Percentiles rank a stretch among this genome's conserved stretches.
These are phyloP conservation scores for Sphaerostilbella broomeana DNA, from an alignment of 2,329 filamentous ascomycete species.

Conservation along the genomic window DNA sequence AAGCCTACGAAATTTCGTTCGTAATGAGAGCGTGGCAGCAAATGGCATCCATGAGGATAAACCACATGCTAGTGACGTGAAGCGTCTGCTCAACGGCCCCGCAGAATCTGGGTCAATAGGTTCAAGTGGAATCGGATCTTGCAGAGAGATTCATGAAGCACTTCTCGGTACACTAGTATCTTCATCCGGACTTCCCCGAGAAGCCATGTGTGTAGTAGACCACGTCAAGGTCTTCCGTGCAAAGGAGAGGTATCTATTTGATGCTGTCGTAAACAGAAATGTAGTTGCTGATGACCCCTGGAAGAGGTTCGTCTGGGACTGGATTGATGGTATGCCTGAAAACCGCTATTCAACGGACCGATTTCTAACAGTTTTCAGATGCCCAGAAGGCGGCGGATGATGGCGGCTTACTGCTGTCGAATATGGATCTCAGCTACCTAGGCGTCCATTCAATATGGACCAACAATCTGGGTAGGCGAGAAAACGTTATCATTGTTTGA, in stretches of 20 bases:
- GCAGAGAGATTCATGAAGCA: conserved; percentile 52
- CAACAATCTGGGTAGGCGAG: conserved; percentile 54
- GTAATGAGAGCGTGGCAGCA: conserved; percentile 22
- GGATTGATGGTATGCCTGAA: conserved; percentile 57
- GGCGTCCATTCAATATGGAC: conserved; percentile 69
- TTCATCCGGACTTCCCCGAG: conserved; percentile 40
- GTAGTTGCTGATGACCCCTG: conserved; percentile 67
- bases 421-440: conserved; percentile 67
- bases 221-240: conserved; percentile 54
- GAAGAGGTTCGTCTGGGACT: conserved; percentile 74
- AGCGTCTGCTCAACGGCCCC: conserved; percentile 22
- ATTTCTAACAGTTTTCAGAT: conserved; percentile 36
- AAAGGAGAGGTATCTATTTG: conserved; percentile 56
- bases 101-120: conserved; percentile 33
- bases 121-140: conserved; percentile 38
- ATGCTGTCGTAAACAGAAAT: conserved; percentile 57
- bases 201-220: conserved; percentile 47
- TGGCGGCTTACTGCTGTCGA: conserved; percentile 62
- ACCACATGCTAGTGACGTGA: conserved; percentile 20
- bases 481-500: not conserved
- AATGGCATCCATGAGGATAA: conserved; percentile 20
- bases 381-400: conserved; percentile 58
- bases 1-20: conserved; percentile 36
- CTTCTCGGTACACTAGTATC: conserved; percentile 41
- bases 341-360: no score